These are phyloP conservation scores for Starmera quercuum DNA, from an alignment of 805 yeast species.

Conservation along the genomic window DNA sequence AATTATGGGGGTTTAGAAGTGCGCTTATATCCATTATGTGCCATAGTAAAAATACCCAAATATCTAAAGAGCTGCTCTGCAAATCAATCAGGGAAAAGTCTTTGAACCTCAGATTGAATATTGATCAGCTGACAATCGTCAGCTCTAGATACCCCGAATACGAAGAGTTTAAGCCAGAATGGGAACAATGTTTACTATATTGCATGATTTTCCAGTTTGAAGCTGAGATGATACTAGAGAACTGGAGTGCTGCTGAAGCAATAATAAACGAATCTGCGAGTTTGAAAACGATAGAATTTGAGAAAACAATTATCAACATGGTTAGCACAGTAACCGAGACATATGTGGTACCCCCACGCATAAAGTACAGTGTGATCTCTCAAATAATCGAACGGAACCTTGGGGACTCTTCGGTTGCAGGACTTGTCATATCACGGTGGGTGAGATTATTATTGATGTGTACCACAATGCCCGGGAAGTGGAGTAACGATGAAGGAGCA, in stretches of 20 bases:
- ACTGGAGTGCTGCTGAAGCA: constrained; percentile 13
- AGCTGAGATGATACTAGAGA: constrained; percentile 15
- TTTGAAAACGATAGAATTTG: constrained; percentile 13
- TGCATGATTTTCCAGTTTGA: constrained; percentile 18
- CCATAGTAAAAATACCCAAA: constrained; percentile 3
- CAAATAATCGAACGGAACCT: constrained; percentile 19
- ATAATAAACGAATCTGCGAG: constrained; percentile 14
- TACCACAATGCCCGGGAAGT: neutral
- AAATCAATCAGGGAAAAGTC: constrained; percentile 5
- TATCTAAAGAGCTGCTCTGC: constrained; percentile 5
- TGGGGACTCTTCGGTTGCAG: constrained; percentile 4
- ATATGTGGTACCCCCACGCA: constrained; percentile 11
- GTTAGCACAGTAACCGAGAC: constrained; percentile 4
- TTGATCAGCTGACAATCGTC: constrained; percentile 10
- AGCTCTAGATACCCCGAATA: constrained; percentile 6
- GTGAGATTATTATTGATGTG: constrained; percentile 18
- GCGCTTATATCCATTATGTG: constrained; percentile 12
- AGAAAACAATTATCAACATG: constrained; percentile 16
- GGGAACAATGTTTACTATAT: constrained; percentile 17
- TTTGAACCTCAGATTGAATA: constrained; percentile 6
- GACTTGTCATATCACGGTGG: constrained; percentile 21
- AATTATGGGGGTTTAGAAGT: constrained; percentile 12
- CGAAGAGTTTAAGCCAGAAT: constrained; percentile 6
- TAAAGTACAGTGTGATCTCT: constrained; percentile 13
- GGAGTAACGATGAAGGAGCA: neutral